A percentile compares a stretch with the other conserved stretches of the same genome.
Evolutionary conservation across 2,329 filamentous ascomycete species (phyloP).

Genomic region (Epichloe hybrida): DNA sequence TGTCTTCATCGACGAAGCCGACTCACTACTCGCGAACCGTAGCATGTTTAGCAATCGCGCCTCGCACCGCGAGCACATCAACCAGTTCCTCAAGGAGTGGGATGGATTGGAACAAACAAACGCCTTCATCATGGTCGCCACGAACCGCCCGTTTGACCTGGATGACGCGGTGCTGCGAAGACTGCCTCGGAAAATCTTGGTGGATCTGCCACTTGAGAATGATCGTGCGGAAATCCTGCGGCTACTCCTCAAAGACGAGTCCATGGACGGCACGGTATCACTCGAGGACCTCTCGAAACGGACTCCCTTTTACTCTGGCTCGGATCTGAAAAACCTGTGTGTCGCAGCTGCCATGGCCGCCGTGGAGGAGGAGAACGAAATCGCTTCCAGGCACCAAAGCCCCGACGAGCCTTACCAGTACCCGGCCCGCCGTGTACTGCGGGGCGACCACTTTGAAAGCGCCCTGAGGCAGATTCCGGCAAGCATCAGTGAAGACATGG

Average conservation of each 20-base stretch:
- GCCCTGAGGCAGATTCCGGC: constrained; percentile 82
- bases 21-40: constrained; percentile 76
- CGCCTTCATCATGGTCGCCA: constrained; percentile 96
- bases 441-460: constrained; percentile 62
- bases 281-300: constrained; percentile 48
- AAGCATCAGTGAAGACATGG: constrained; percentile 90
- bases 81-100: constrained; percentile 95
- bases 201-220: constrained; percentile 55
- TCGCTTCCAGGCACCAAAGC: constrained; percentile 23
- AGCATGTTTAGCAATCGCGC: constrained; percentile 50
- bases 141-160: constrained; percentile 87
- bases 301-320: constrained; percentile 69
- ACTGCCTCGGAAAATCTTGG: constrained; percentile 56
- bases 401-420: constrained; percentile 40
- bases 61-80: constrained; percentile 79
- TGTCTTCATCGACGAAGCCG: constrained; percentile 94
- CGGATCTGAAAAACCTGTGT: constrained; percentile 70
- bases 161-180: constrained; percentile 77
- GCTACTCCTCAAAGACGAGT: constrained; percentile 58
- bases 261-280: constrained; percentile 45
- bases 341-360: constrained; percentile 69
- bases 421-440: constrained; percentile 44
- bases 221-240: constrained; percentile 56
- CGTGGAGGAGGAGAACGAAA: constrained; percentile 55
- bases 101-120: constrained; percentile 73